These are phyloP conservation scores for Huntiella decipiens DNA, from an alignment of 2,329 filamentous ascomycete genomes.

Conservation along the genomic window DNA sequence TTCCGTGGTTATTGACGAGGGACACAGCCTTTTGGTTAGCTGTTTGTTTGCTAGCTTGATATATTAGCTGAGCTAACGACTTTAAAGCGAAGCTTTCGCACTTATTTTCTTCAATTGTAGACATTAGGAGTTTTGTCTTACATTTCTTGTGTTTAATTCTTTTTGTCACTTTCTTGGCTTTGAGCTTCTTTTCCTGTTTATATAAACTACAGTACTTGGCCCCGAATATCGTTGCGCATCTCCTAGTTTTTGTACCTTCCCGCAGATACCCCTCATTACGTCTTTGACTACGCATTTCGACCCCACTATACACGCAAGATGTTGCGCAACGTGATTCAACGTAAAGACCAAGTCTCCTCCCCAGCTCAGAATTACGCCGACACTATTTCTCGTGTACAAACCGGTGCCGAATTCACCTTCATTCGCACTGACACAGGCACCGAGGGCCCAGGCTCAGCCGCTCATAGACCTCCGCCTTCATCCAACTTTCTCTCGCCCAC, in stretches of 20 bases:
- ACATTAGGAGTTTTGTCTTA: not conserved
- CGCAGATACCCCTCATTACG: no score
- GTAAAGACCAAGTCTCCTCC: conserved; percentile 28
- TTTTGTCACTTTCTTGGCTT: not conserved
- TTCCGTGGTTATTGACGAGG: no score
- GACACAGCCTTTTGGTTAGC: no score
- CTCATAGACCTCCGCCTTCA: conserved; percentile 13
- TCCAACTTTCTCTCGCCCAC: conserved; percentile 8
- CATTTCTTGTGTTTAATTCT: not conserved
- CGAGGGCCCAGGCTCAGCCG: conserved; percentile 14
- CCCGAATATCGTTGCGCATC: not conserved
- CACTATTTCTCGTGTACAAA: conserved; percentile 19
- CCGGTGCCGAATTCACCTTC: conserved; percentile 56
- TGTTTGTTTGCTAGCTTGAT: not conserved
- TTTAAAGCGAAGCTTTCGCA: not conserved
- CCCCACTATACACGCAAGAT: conserved; percentile 18
- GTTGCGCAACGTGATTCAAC: conserved; percentile 36
- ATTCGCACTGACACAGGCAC: conserved; percentile 74
- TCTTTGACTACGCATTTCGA: not conserved
- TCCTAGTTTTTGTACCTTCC: not conserved
- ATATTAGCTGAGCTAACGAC: not conserved
- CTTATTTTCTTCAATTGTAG: not conserved
- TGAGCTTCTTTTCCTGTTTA: not conserved
- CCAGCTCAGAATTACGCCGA: conserved; percentile 18
- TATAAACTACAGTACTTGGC: not conserved